Evolutionary conservation across 331 rosid genomes (phyloP).

Genomic region (Malus hybrid): DNA sequence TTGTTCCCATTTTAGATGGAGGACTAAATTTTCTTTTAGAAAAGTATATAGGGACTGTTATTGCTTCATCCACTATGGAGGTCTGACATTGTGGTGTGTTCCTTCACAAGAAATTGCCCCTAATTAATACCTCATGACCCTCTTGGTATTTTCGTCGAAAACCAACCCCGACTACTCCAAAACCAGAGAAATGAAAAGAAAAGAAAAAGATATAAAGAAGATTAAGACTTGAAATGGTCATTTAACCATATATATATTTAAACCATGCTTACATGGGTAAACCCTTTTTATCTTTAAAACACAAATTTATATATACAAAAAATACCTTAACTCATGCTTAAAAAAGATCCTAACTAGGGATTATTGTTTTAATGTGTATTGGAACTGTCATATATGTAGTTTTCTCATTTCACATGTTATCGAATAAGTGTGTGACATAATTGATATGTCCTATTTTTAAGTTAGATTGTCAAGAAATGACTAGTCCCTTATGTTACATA

Average conservation of each 20-base stretch:
- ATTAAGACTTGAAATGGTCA: neutral
- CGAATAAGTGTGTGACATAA: too few relatives aligned
- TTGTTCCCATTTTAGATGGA: neutral
- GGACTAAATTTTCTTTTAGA: neutral
- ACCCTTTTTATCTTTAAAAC: too few relatives aligned
- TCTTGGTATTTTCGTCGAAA: neutral
- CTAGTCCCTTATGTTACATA: neutral
- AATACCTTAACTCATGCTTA: neutral
- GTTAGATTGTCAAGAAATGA: neutral
- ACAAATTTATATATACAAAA: neutral
- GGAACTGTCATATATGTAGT: too few relatives aligned
- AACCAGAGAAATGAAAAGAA: neutral
- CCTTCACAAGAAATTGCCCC: neutral
- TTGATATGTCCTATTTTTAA: too few relatives aligned
- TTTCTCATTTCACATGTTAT: too few relatives aligned
- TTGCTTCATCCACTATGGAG: neutral
- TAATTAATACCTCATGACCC: neutral
- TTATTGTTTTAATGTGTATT: too few relatives aligned
- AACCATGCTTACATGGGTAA: too few relatives aligned
- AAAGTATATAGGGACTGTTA: neutral
- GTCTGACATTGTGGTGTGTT: neutral
- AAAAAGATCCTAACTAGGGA: neutral
- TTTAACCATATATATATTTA: neutral
- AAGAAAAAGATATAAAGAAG: neutral
- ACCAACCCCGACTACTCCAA: neutral